Evolutionary conservation across 2,329 filamentous ascomycete genomes (phyloP).

Genomic region (Epichloe aotearoae): DNA sequence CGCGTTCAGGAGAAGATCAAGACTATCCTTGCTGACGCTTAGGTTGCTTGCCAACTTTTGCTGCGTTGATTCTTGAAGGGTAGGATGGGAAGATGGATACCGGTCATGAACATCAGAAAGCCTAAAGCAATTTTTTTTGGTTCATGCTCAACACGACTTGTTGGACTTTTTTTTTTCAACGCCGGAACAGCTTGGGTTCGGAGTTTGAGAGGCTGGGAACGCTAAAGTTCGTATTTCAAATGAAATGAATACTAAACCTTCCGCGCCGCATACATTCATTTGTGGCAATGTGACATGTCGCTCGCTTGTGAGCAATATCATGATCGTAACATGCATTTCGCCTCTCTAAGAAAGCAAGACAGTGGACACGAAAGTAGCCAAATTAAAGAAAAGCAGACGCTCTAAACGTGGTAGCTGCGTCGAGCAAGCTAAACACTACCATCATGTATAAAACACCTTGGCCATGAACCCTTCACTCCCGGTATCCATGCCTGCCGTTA

Average conservation of each 20-base stretch:
- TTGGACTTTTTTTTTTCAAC: conserved; percentile 1
- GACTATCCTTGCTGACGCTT: conserved; percentile 49
- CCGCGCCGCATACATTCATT: neutral
- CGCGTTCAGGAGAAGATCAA: conserved; percentile 86
- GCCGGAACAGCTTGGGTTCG: conserved; percentile 19
- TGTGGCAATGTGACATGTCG: neutral
- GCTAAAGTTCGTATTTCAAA: conserved; percentile 20
- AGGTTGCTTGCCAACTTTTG: conserved; percentile 13
- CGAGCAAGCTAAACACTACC: no score
- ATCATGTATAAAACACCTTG: conserved; percentile 5
- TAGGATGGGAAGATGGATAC: neutral
- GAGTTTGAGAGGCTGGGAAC: conserved; percentile 29
- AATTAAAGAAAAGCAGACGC: no score
- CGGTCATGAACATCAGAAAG: neutral
- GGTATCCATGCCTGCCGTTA: neutral
- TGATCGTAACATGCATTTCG: neutral
- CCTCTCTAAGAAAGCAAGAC: neutral
- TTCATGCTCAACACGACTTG: neutral
- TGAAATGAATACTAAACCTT: conserved; percentile 24
- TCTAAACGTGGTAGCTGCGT: no score
- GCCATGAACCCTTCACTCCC: conserved; percentile 1
- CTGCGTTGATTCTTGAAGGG: neutral
- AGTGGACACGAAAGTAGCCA: neutral
- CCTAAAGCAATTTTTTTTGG: neutral
- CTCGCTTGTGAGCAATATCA: neutral